Conservation (phyloP, 805 yeast genomes). For the Candida stauntonica region DNA sequence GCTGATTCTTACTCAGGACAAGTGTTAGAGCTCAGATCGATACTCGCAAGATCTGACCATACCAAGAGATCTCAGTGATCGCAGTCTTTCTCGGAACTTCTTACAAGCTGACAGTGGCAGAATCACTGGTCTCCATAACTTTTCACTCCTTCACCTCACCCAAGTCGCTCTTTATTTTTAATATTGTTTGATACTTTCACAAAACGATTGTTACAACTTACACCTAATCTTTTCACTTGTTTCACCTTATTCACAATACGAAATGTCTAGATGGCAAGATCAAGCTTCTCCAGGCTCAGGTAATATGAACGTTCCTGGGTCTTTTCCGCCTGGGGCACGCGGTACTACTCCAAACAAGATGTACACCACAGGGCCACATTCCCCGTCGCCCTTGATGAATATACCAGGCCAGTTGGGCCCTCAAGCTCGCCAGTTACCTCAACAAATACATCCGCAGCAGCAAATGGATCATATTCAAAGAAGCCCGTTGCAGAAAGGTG, state of each 20-base stretch:
- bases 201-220: too few species aligned
- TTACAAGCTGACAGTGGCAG: too few species aligned
- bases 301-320: not conserved
- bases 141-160: too few species aligned
- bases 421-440: not conserved
- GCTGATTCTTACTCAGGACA: too few species aligned
- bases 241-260: not conserved
- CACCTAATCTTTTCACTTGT: not conserved
- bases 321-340: not conserved
- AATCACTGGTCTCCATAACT: too few species aligned
- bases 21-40: too few species aligned
- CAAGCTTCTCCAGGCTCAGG: slow-evolving; percentile 2
- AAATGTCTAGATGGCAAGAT: slow-evolving; percentile 14
- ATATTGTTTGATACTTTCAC: not conserved
- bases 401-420: not conserved
- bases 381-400: too few species aligned
- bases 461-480: not conserved
- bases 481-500: slow-evolving; percentile 1
- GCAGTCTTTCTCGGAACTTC: too few species aligned
- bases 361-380: too few species aligned
- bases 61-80: too few species aligned
- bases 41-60: too few species aligned
- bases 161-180: not conserved
- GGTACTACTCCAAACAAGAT: not conserved
- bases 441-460: not conserved